phyloP scores from a whole-genome alignment of 2,329 filamentous ascomycete genomes.

The Cylindrodendrum hubeiense region DNA sequence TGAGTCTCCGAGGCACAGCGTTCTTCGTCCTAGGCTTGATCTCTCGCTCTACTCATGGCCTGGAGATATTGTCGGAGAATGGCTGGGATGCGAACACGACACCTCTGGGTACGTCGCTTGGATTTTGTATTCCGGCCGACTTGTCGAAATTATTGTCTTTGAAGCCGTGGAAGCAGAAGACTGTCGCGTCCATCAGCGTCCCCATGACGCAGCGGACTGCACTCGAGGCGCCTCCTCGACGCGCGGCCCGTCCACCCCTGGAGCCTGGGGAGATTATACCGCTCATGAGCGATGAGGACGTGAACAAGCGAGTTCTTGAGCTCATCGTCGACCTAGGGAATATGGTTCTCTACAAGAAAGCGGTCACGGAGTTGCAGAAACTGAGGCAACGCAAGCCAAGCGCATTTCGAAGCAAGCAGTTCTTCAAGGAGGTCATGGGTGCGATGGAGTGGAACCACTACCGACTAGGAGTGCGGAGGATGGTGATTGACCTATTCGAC shows the following conservation, averaged over 20 bases:
- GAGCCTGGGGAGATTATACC: slow-evolving; percentile 55
- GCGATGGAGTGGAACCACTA: slow-evolving; percentile 92
- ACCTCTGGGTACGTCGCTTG: slow-evolving; percentile 83
- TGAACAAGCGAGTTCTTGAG: slow-evolving; percentile 85
- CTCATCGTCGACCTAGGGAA: slow-evolving; percentile 91
- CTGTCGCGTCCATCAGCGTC: slow-evolving; percentile 60
- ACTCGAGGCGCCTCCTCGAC: slow-evolving; percentile 56
- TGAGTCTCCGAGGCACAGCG: slow-evolving; percentile 94
- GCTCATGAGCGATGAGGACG: slow-evolving; percentile 69
- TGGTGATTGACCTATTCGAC: slow-evolving; percentile 95
- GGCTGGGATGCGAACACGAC: slow-evolving; percentile 96
- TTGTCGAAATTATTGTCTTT: slow-evolving; percentile 84
- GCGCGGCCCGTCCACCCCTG: slow-evolving; percentile 56
- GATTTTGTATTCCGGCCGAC: slow-evolving; percentile 86
- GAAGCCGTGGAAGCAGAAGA: slow-evolving; percentile 67
- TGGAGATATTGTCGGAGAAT: slow-evolving; percentile 89
- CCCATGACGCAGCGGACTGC: slow-evolving; percentile 67
- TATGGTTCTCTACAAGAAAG: slow-evolving; percentile 90
- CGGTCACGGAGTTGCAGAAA: slow-evolving; percentile 83
- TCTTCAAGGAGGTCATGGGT: slow-evolving; percentile 89
- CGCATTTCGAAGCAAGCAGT: slow-evolving; percentile 78
- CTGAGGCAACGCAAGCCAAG: slow-evolving; percentile 81
- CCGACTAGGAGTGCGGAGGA: slow-evolving; percentile 85
- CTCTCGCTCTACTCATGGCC: slow-evolving; percentile 89
- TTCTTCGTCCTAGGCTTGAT: slow-evolving; percentile 97